Evolutionary conservation across 148 eudicot species (phyloP).

Genomic region (Diospyros kaki): DNA sequence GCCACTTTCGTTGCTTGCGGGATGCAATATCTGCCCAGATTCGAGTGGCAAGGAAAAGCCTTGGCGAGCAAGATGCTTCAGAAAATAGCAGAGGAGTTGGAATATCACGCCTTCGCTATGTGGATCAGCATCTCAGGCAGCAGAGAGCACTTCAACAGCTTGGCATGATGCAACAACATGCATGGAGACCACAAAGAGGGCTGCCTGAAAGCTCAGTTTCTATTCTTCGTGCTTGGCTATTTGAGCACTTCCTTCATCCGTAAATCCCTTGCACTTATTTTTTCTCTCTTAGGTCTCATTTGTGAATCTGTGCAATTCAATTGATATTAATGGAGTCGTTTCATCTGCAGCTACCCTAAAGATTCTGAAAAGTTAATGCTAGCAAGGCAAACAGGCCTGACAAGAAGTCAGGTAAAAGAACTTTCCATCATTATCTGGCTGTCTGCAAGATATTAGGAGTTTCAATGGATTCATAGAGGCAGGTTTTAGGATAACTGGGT

Average conservation of each 20-base stretch:
- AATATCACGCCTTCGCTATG: constrained; percentile 26
- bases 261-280: constrained; percentile 12
- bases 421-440: neutral
- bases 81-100: constrained; percentile 18
- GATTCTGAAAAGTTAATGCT: constrained; percentile 72
- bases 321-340: neutral
- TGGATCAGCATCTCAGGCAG: constrained; percentile 28
- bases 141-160: constrained; percentile 29
- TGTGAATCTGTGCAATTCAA: neutral
- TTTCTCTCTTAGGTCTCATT: neutral
- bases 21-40: constrained; percentile 33
- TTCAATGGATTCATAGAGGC: neutral
- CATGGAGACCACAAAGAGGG: constrained; percentile 83
- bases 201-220: constrained; percentile 73
- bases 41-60: constrained; percentile 12
- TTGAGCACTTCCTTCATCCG: constrained; percentile 87
- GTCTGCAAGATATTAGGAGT: neutral
- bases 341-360: constrained; percentile 53
- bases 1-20: constrained; percentile 41
- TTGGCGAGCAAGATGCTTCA: constrained; percentile 17
- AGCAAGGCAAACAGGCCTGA: constrained; percentile 70
- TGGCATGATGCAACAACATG: constrained; percentile 52
- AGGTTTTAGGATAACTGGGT: neutral
- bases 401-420: constrained; percentile 61
- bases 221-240: constrained; percentile 67